Evolutionary conservation across 139 green algal species (phyloP), one percentile per base, ranked within the genome.

Genomic region (Chlamydomonas urium): DNA sequence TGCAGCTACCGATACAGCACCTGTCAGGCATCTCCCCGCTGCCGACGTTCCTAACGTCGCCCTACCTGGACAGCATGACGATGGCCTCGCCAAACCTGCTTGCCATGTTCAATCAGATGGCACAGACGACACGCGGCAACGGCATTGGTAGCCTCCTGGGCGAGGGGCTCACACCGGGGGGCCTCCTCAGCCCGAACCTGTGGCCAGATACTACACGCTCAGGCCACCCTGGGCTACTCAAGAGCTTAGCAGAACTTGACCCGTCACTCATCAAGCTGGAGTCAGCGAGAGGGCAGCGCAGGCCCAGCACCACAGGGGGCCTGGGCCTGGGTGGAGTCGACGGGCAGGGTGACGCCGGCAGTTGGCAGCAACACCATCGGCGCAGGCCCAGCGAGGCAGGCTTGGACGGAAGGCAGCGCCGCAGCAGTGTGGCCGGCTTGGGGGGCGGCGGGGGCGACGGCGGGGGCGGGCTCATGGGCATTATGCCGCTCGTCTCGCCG

Each of bases 151-250:
- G 34, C 24, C 19, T 58, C 33, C 31, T 72, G 26, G n/a, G 21
- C 4, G 66, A 32, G 4, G 31, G 24, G 3, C 29, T 62, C 29
- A 72, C 66, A 10, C 66, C 66, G 35, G 45, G 45, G 3, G 37
- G 19, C 3, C 26, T 72, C 42, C 14, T 72, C 29, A 63, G 28
- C 28, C 66, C 66, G n/a, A 72, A 62, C 47, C 19, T 72, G 28
- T 70, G 63, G 63, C 63, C 63, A 33, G 63, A 82, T 28, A 76
- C 71, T 3, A 69, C 65, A 0, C 42, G 45, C 0, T 73, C 66
- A 45, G 29, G 17, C 32, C 60, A 45, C 60, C 33, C 14, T 17
- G 17, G 42, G 42, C 14, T 17, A 17, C 42, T 10, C 42, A 53
- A 10, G 42, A n/a, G n/a, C n/a, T n/a, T n/a, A n/a, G n/a, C n/a